Evolutionary conservation across 1,284 basidiomycete species (phyloP), one percentile per base, ranked within the genome.

Genomic region (Pterula multifida): DNA sequence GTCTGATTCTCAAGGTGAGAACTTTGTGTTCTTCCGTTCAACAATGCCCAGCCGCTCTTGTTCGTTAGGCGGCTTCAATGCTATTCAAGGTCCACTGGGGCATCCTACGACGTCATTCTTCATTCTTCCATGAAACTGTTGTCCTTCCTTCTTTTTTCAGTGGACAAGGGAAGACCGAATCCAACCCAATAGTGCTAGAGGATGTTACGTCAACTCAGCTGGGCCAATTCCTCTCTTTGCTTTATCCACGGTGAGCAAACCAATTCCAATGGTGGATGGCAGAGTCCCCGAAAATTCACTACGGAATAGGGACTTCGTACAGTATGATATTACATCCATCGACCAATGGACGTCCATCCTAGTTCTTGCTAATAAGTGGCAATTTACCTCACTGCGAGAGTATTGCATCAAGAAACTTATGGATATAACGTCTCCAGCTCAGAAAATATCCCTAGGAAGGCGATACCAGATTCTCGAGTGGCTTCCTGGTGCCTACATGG

Each of bases 341-440:
- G 63, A 63, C 4, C 66, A 67, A 50, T 69, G 68, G 67, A 58
- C 55, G 1, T 65, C 67, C 17, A 59, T 68, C 26, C 61, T 68
- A 22, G 50, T 54, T 45, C 57, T 69, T 42, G 59, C 67, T 12
- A 60, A 61, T 3, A 55, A 60, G 24, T 60, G 56, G 54, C 56
- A 58, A 2, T 61, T 65, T 49, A 11, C 50, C 23, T 58, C 58
- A 23, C 49, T 65, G 47, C 55, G 56, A 12, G 48, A 54, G 3
- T 58, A 63, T 44, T 58, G 63, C 24, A 54, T 64, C 45, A 50
- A 54, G 9, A 51, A 51, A 3, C 57, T 65, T 19, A 26, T 50
- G n/a, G 25, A 26, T 6, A 48, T 55, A 26, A 50, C 56, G 2
- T 52, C 56, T 6, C 53, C 59, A 2, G 54, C 59, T 6, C 58